These are phyloP conservation scores for Zygnema circumcarinatum DNA, from an alignment of 139 green algal species.

Conservation along the genomic window DNA sequence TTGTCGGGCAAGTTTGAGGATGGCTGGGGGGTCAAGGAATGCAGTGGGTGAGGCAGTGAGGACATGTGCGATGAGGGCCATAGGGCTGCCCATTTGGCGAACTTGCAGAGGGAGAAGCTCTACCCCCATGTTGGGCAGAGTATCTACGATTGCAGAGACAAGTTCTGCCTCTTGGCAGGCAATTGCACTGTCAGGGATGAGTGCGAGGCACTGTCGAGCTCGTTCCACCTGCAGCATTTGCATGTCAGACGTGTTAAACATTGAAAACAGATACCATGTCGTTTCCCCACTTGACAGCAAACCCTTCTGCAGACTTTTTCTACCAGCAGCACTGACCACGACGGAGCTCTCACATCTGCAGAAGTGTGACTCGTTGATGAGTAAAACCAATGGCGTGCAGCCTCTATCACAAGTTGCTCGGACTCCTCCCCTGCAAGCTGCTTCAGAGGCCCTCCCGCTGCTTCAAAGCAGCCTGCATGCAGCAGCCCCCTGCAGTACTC, in stretches of 20 bases:
- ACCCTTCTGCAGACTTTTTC: too few species aligned
- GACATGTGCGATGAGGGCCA: constrained; percentile 33
- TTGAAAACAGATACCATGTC: too few species aligned
- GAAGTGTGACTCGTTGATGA: constrained; percentile 7
- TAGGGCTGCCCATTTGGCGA: constrained; percentile 12
- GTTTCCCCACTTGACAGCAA: too few species aligned
- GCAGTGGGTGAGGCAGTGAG: constrained; percentile 9
- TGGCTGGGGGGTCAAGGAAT: not conserved
- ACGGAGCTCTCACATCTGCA: constrained; percentile 29
- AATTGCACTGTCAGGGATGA: constrained; percentile 20
- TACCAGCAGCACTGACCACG: too few species aligned
- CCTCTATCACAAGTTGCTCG: constrained; percentile 36
- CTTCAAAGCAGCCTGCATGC: constrained; percentile 20
- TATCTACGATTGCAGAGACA: constrained; percentile 10
- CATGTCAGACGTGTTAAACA: not conserved
- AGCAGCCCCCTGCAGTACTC: constrained; percentile 33
- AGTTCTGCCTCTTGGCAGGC: not conserved
- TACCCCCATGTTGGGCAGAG: constrained; percentile 28
- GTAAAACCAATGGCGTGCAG: constrained; percentile 38
- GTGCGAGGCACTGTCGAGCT: constrained; percentile 1
- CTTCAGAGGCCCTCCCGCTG: constrained; percentile 23
- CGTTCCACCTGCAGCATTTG: constrained; percentile 6
- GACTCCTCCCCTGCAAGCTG: constrained; percentile 2
- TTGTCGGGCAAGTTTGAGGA: constrained; percentile 5
- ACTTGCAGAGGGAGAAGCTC: constrained; percentile 32